Conservation (phyloP, 257 asterid genomes). For the Solanum lycopersicoides region DNA sequence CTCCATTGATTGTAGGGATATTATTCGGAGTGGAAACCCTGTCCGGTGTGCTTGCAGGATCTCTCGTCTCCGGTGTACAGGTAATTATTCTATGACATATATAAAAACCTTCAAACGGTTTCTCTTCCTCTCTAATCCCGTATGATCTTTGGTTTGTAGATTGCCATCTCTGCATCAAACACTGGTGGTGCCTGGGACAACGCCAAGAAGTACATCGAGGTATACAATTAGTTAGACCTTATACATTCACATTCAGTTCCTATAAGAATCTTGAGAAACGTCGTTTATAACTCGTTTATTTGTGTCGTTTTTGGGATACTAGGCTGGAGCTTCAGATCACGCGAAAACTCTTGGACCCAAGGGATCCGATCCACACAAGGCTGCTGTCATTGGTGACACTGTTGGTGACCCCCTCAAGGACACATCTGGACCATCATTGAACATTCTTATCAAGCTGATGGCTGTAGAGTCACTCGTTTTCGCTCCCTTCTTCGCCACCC, state of each 20-base stretch:
- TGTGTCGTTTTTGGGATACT: background rate
- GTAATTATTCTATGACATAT: slow-evolving; percentile 6
- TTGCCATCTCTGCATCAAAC: slow-evolving; percentile 19
- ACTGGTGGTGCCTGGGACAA: slow-evolving; percentile 16
- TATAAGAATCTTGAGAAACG: background rate
- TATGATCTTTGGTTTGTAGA: background rate
- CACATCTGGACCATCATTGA: slow-evolving; percentile 51
- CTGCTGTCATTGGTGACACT: slow-evolving; percentile 56
- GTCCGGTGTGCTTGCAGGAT: slow-evolving; percentile 76
- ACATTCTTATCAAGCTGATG: slow-evolving; percentile 53
- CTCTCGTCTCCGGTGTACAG: slow-evolving; percentile 80
- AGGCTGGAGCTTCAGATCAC: slow-evolving; percentile 58
- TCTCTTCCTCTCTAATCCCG: background rate
- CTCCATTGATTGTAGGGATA: slow-evolving; percentile 66
- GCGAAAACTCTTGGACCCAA: slow-evolving; percentile 41
- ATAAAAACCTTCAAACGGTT: background rate
- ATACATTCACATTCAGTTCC: background rate
- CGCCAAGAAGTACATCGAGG: slow-evolving; percentile 21
- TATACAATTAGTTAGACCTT: background rate
- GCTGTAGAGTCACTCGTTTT: slow-evolving; percentile 55
- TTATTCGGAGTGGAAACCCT: slow-evolving; percentile 75
- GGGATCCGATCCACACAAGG: slow-evolving; percentile 54
- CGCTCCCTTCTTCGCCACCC: slow-evolving; percentile 59
- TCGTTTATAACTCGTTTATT: background rate
- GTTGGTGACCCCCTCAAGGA: slow-evolving; percentile 59